These are phyloP conservation scores for Coprinopsis sp. DNA, from an alignment of 768 basidiomycete species.

Conservation along the genomic window DNA sequence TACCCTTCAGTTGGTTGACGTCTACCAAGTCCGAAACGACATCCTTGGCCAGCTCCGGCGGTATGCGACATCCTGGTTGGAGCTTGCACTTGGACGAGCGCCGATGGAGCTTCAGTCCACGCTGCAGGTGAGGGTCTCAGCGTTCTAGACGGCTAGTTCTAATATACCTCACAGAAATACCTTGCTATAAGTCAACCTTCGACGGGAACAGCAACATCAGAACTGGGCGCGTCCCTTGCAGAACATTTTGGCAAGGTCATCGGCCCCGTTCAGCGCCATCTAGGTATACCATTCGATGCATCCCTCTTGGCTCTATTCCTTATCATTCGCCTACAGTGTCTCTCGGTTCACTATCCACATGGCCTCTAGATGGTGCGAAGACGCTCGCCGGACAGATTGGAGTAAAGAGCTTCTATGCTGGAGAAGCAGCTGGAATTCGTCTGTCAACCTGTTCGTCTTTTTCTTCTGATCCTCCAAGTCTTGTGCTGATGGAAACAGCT, in stretches of 20 bases:
- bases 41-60: constrained; percentile 72
- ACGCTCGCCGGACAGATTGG: constrained; percentile 81
- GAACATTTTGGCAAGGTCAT: constrained; percentile 81
- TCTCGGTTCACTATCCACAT: constrained; percentile 48
- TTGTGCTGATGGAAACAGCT: constrained; percentile 31
- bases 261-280: constrained; percentile 69
- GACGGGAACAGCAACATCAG: constrained; percentile 69
- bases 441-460: constrained; percentile 46
- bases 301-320: not conserved
- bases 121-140: constrained; percentile 58
- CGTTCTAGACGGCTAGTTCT: constrained; percentile 1
- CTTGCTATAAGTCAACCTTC: constrained; percentile 69
- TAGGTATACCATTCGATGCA: constrained; percentile 44
- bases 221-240: constrained; percentile 89
- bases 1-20: constrained; percentile 77
- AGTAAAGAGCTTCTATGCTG: constrained; percentile 85
- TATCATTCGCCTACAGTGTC: constrained; percentile 37
- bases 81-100: constrained; percentile 78
- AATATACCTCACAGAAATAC: constrained; percentile 63
- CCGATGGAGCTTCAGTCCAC: constrained; percentile 92
- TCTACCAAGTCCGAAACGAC: constrained; percentile 79
- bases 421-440: constrained; percentile 79
- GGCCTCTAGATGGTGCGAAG: constrained; percentile 80
- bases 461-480: not conserved
- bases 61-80: constrained; percentile 80